Conservation (phyloP, 73 alveolate species). For the Durusdinium trenchii region DNA sequence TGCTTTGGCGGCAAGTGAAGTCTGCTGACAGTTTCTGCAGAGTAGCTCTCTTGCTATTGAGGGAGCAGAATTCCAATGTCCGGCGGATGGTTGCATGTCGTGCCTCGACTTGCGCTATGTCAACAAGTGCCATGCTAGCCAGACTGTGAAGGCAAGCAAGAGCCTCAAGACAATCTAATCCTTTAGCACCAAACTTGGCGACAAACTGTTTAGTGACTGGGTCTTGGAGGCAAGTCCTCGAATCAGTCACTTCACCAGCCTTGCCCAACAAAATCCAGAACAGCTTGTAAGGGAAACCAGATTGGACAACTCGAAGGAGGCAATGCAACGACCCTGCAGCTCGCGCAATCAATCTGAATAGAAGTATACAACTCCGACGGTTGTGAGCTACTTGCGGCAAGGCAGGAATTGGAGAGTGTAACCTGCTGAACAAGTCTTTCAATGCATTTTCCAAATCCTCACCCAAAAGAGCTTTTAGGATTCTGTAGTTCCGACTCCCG, state of each 20-base stretch:
- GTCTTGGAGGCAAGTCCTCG: background rate
- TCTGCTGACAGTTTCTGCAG: background rate
- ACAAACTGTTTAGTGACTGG: background rate
- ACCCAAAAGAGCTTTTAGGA: background rate
- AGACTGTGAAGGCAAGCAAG: background rate
- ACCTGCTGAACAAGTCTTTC: background rate
- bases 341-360: background rate
- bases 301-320: background rate
- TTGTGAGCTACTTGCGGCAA: background rate
- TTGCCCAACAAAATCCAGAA: background rate
- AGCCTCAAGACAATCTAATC: no score
- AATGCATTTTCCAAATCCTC: background rate
- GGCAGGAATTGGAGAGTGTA: background rate
- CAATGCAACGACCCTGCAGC: background rate
- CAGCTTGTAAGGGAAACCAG: background rate
- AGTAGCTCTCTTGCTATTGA: background rate
- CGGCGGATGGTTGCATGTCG: conserved; percentile 15
- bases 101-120: background rate
- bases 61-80: background rate
- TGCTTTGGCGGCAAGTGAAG: background rate
- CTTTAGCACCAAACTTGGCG: background rate
- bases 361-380: background rate
- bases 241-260: background rate
- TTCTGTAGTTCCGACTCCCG: background rate
- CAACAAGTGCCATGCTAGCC: background rate